phyloP scores from a whole-genome alignment of 305 asterid genomes.

The Fraxinus floribunda region DNA sequence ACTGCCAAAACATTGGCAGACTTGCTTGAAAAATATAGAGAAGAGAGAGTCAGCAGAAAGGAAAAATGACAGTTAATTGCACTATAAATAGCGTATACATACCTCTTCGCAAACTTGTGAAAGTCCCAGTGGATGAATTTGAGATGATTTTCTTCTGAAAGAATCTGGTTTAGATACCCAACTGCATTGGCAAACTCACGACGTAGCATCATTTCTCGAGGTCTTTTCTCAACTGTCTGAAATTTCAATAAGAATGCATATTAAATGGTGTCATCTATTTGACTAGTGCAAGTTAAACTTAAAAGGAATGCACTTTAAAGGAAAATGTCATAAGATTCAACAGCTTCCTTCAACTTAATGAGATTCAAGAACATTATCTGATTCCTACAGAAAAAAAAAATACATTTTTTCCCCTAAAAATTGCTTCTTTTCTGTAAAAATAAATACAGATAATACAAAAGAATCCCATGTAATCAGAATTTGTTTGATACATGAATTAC shows the following conservation, averaged over 20 bases:
- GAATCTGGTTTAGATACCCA: slow-evolving; percentile 90
- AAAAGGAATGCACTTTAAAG: neutral
- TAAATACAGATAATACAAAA: neutral
- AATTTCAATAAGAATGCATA: slow-evolving; percentile 10
- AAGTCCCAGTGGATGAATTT: slow-evolving; percentile 98
- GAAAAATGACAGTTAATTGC: slow-evolving; percentile 21
- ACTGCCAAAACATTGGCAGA: slow-evolving; percentile 98
- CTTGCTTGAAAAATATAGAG: slow-evolving; percentile 61
- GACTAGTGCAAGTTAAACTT: neutral
- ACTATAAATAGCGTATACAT: slow-evolving; percentile 18
- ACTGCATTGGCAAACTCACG: slow-evolving; percentile 96
- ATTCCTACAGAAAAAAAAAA: neutral
- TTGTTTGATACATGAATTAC: neutral
- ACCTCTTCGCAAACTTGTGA: slow-evolving; percentile 98
- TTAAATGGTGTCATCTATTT: neutral
- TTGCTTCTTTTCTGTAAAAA: neutral
- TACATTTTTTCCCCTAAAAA: neutral
- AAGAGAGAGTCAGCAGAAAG: slow-evolving; percentile 31
- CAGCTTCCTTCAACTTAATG: slow-evolving; percentile 8
- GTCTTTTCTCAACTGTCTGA: slow-evolving; percentile 98
- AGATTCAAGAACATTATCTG: neutral
- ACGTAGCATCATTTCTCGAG: slow-evolving; percentile 98
- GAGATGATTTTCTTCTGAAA: slow-evolving; percentile 72
- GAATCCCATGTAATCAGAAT: neutral
- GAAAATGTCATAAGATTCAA: slow-evolving; percentile 1